Percentiles rank a stretch among this genome's conserved stretches.
phyloP scores from a whole-genome alignment of 495 filamentous ascomycete species.

The Barbatosphaeria neglecta region DNA sequence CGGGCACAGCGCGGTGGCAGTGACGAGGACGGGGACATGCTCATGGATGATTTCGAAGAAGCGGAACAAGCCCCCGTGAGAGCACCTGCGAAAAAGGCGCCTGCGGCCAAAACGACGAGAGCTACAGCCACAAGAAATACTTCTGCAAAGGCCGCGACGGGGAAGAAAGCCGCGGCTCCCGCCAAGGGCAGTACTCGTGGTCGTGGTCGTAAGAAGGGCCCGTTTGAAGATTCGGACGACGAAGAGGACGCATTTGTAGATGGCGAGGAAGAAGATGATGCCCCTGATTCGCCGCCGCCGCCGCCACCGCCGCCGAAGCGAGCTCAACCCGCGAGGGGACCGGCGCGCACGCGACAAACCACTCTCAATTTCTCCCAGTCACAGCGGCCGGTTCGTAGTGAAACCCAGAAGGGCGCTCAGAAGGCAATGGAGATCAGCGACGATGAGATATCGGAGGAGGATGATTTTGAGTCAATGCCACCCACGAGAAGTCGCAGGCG shows the following conservation, averaged over 20 bases:
- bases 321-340: slow-evolving; percentile 15
- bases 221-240: slow-evolving; percentile 47
- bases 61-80: slow-evolving; percentile 13
- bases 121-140: slow-evolving; percentile 29
- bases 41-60: slow-evolving; percentile 22
- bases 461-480: slow-evolving; percentile 63
- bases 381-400: slow-evolving; percentile 32
- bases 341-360: slow-evolving; percentile 44
- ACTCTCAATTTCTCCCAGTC: slow-evolving; percentile 61
- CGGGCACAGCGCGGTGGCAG: slow-evolving; percentile 6
- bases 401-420: slow-evolving; percentile 24
- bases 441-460: slow-evolving; percentile 63
- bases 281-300: slow-evolving; percentile 31
- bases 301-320: slow-evolving; percentile 29
- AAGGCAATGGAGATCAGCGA: slow-evolving; percentile 51
- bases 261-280: slow-evolving; percentile 51
- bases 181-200: slow-evolving; percentile 26
- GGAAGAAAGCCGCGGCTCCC: slow-evolving; percentile 25
- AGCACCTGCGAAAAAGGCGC: slow-evolving; percentile 19
- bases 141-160: slow-evolving; percentile 29
- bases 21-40: slow-evolving; percentile 29
- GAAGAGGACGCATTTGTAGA: slow-evolving; percentile 35
- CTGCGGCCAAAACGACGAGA: slow-evolving; percentile 22
- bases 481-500: slow-evolving; percentile 15
- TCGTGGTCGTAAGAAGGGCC: slow-evolving; percentile 34